Conservation (phyloP, 1,284 basidiomycete species). For the Malassezia pachydermatis region DNA sequence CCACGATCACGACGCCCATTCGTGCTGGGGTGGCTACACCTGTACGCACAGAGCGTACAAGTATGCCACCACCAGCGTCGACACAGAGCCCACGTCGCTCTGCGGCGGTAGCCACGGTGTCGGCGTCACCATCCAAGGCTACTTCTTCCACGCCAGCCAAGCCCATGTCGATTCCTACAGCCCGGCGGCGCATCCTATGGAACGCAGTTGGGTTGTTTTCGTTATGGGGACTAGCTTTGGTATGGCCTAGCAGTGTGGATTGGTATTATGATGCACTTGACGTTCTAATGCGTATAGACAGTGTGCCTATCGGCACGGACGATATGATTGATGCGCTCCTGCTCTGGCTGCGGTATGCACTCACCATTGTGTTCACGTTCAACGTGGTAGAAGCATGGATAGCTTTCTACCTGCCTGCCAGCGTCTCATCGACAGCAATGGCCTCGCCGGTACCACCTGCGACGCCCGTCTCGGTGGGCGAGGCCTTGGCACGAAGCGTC, state of each 20-base stretch:
- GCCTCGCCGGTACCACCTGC: neutral
- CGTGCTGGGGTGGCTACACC: neutral
- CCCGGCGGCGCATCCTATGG: constrained; percentile 16
- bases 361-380: constrained; percentile 12
- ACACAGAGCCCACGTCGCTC: no score
- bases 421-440: neutral
- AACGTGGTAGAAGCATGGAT: constrained; percentile 11
- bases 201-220: constrained; percentile 1
- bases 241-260: constrained; percentile 7
- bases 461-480: constrained; percentile 3
- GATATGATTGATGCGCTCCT: constrained; percentile 13
- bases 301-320: constrained; percentile 7
- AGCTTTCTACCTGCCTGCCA: neutral
- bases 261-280: constrained; percentile 10
- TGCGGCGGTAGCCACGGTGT: neutral
- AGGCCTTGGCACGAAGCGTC: constrained; percentile 13
- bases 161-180: constrained; percentile 12
- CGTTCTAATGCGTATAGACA: neutral
- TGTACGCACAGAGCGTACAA: no score
- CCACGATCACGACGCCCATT: neutral
- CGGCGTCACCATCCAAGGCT: neutral
- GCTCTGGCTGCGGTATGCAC: constrained; percentile 10
- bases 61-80: no score
- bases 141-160: neutral
- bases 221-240: constrained; percentile 5